Conservation (phyloP, 257 asterid genomes). For the Jacaranda mimosifolia region DNA sequence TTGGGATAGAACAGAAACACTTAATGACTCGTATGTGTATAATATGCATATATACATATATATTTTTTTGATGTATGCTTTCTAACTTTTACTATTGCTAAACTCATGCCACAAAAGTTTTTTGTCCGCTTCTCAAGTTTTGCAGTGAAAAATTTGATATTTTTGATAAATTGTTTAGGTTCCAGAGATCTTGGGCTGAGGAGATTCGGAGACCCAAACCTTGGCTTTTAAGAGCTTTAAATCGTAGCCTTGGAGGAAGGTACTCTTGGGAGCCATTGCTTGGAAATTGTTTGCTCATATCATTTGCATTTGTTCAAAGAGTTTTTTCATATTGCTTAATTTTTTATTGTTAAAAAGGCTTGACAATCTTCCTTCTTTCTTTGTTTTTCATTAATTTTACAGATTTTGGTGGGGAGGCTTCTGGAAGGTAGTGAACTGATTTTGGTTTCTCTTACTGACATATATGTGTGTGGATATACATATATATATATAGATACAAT, state of each 20-base stretch:
- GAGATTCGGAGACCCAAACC: conserved; percentile 84
- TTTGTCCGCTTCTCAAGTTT: neutral
- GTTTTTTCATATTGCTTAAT: neutral
- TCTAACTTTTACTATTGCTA: neutral
- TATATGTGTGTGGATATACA: neutral
- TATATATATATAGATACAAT: too few species aligned
- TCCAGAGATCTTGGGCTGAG: conserved; percentile 85
- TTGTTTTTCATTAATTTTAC: conserved; percentile 42
- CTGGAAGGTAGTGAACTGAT: conserved; percentile 79
- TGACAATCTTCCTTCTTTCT: conserved; percentile 32
- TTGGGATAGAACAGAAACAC: conserved; percentile 95
- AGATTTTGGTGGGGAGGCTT: conserved; percentile 99
- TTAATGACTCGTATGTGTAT: conserved; percentile 66
- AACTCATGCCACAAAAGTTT: neutral
- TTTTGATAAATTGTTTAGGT: conserved; percentile 54
- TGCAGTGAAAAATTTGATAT: conserved; percentile 15
- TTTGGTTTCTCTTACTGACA: conserved; percentile 29
- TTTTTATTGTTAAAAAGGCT: conserved; percentile 12
- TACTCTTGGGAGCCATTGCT: conserved; percentile 41
- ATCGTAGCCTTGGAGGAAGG: conserved; percentile 96
- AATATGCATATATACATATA: neutral
- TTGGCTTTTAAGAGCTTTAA: conserved; percentile 94
- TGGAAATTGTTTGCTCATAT: conserved; percentile 30
- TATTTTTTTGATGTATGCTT: neutral
- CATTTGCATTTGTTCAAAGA: conserved; percentile 19